phyloP scores from a whole-genome alignment of 306 rosid species.

The Cicer yamashitae region DNA sequence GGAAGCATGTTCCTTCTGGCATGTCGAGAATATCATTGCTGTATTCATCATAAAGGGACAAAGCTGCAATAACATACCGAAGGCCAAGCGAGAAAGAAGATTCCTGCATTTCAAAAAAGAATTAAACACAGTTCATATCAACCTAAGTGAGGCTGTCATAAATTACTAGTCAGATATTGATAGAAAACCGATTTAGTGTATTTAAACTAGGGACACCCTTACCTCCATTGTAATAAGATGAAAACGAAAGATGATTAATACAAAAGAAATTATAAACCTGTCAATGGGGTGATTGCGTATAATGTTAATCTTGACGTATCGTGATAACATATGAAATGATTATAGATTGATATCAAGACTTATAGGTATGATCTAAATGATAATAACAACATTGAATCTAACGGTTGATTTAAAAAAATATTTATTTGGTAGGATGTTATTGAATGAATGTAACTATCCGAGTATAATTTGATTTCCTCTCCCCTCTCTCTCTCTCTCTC shows the following conservation, averaged over 20 bases:
- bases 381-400: too few species aligned
- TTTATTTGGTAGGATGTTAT: too few species aligned
- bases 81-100: conserved; percentile 76
- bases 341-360: too few species aligned
- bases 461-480: too few species aligned
- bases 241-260: neutral
- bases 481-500: too few species aligned
- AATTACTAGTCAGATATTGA: neutral
- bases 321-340: too few species aligned
- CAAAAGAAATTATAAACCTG: conserved; percentile 13
- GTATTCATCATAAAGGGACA: conserved; percentile 91
- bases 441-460: too few species aligned
- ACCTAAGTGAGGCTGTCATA: conserved; percentile 3
- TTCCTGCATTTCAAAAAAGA: conserved; percentile 69
- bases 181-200: conserved; percentile 16
- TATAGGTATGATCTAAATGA: too few species aligned
- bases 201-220: neutral
- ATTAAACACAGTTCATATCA: conserved; percentile 32
- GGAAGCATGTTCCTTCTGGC: conserved; percentile 95
- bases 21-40: conserved; percentile 91
- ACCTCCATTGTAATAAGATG: neutral
- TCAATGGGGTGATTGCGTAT: too few species aligned
- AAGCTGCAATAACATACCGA: conserved; percentile 68
- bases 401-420: too few species aligned
- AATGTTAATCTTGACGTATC: too few species aligned